These are phyloP conservation scores for Poa annua DNA, from an alignment of 176 grass and related monocot genomes.

Conservation along the genomic window DNA sequence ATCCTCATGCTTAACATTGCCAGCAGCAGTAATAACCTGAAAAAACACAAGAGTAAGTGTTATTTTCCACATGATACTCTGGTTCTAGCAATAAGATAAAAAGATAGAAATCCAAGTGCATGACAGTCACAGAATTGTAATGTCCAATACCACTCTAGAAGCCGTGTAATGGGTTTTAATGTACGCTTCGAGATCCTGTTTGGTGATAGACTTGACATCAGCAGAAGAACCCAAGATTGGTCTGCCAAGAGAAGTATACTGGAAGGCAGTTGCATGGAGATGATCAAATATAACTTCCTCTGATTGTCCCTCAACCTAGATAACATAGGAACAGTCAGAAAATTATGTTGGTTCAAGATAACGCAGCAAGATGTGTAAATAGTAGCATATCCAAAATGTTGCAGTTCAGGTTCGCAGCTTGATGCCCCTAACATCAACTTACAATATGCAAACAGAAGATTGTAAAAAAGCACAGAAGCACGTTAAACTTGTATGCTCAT, in stretches of 20 bases:
- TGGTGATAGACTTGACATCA: conserved; percentile 86
- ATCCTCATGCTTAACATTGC: conserved; percentile 90
- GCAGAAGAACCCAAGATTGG: conserved; percentile 81
- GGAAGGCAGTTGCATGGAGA: conserved; percentile 97
- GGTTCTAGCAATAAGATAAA: conserved; percentile 4
- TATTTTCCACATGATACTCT: conserved; percentile 24
- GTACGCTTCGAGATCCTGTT: conserved; percentile 73
- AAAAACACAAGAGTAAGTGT: conserved; percentile 10
- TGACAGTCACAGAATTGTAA: conserved; percentile 29
- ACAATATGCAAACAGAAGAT: background rate
- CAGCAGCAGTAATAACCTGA: conserved; percentile 92
- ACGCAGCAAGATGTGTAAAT: background rate
- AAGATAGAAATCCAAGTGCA: background rate
- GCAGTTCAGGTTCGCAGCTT: background rate
- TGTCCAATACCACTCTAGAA: conserved; percentile 74
- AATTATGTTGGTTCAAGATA: conserved; percentile 9
- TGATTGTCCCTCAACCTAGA: conserved; percentile 81
- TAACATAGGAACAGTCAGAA: conserved; percentile 29
- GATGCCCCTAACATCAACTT: background rate
- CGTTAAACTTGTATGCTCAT: background rate
- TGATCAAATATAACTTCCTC: conserved; percentile 99
- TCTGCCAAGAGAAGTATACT: conserved; percentile 90
- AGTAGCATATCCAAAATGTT: background rate
- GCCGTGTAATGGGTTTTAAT: conserved; percentile 95
- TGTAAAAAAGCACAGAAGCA: background rate